A percentile compares a stretch with the other conserved stretches of the same genome.
These are phyloP conservation scores for Leccinellum rugosiceps DNA, from an alignment of 768 basidiomycete genomes.

Conservation along the genomic window DNA sequence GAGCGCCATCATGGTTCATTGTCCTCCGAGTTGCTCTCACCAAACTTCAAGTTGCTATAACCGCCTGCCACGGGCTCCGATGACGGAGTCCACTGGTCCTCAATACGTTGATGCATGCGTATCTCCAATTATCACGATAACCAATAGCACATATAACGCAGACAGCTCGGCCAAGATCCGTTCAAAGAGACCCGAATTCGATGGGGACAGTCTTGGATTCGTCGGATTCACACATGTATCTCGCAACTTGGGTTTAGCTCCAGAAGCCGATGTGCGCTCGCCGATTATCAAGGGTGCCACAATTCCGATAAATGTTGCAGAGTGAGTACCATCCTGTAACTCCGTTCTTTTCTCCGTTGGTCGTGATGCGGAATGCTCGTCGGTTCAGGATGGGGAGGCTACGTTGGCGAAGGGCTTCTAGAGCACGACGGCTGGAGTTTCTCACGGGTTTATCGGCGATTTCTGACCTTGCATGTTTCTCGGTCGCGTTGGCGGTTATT, in stretches of 20 bases:
- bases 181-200: neutral
- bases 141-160: neutral
- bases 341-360: neutral
- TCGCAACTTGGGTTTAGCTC: slow-evolving; percentile 3
- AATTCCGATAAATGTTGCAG: slow-evolving; percentile 17
- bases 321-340: slow-evolving; percentile 20
- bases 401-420: slow-evolving; percentile 10
- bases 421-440: slow-evolving; percentile 3
- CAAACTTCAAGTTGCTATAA: slow-evolving; percentile 11
- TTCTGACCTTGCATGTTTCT: slow-evolving; percentile 16
- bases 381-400: slow-evolving; percentile 12
- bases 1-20: slow-evolving; percentile 17
- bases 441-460: slow-evolving; percentile 7
- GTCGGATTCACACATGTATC: slow-evolving; percentile 15
- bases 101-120: slow-evolving; percentile 28
- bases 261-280: slow-evolving; percentile 28
- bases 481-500: slow-evolving; percentile 11
- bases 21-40: slow-evolving; percentile 19
- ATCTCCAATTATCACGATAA: slow-evolving; percentile 22
- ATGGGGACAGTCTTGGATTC: slow-evolving; percentile 1
- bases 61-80: neutral
- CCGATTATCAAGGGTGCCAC: slow-evolving; percentile 24
- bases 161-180: neutral
- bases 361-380: slow-evolving; percentile 8
- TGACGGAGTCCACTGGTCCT: neutral